Evolutionary conservation across 352 stramenopile genomes (phyloP), one percentile per base, ranked within the genome.

Genomic region (Phytopythium montanum): DNA sequence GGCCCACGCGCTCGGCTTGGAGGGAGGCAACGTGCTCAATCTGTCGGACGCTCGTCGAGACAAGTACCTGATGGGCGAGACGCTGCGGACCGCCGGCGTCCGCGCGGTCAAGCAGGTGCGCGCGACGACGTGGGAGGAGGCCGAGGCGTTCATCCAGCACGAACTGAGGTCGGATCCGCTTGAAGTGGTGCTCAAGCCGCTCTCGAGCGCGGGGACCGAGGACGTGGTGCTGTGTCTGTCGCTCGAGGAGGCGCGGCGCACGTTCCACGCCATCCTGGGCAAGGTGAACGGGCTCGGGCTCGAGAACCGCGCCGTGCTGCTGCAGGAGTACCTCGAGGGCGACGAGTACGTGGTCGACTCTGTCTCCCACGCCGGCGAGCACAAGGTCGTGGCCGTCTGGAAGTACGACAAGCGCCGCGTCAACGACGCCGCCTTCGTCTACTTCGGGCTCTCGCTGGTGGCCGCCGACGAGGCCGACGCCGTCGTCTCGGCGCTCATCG

Each of bases 331-430:
- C 63, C 76, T 99, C 3, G 81, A 89, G 53, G 97, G 96, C 13
- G 84, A 90, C 57, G 97, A 99, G 70, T 99, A 98, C 75, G 96
- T 98, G 6, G 81, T 99, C 16, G 96, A 99, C 76, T 96, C 94
- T 9, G 95, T 98, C 14, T 97, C 81, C 57, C 87, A 85, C 51
- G 75, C 97, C 64, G 96, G 96, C 7, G 66, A 94, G 54, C 90
- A 98, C 74, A 99, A 99, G 65, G 87, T 98, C 46, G 90, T 91
- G 36, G 96, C 95, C 21, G 85, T 99, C 14, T 99, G 96, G 97
- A 96, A 97, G 69, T 99, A 99, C 69, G 96, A 99, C 73, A 99
- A 99, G 79, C 81, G 96, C 44, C 79, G 85, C 10, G 88, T 97
- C 39, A 98, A 99, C 68, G 70, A 93, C 53, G 92, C 92, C 7